Evolutionary conservation across 2,329 filamentous ascomycete genomes (phyloP), one percentile per base, ranked within the genome.

Genomic region (Tolypocladium endophyticum): DNA sequence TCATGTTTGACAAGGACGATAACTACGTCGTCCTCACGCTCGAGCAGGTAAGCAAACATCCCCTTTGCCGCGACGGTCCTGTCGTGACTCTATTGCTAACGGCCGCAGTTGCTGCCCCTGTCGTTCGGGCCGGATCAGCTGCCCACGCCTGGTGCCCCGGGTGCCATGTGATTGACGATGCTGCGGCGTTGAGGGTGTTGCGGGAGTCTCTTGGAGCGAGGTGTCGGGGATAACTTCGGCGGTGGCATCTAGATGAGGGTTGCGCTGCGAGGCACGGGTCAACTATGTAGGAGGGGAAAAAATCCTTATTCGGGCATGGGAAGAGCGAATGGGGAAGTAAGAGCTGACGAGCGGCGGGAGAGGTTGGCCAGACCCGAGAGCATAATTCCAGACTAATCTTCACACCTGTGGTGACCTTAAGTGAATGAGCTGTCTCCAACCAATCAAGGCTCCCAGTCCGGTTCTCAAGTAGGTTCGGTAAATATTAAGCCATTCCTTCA

Each of bases 1-100:
- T 96, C 71, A 96, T 97, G 93, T 96, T 95, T 74, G 92, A 95
- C 73, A 88, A 87, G 72, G 82, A 92, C 63, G 87, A 87, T 2
- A 83, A 87, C 62, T 92, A 82, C 67, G 78, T 85, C n/a, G 84
- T 90, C 30, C 79, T 85, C 75, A 88, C 80, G 30, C 76, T 96
- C 60, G 84, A 86, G 64, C 80, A 90, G 76, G 85, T 87, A 70
- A 68, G 78, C 68, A 63, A 9, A 1, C 20, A 1, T 2, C 20
- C 41, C 38, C 33, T 53, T 7, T 41, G 23, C 25, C 20, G 38
- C 54, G 47, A 57, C 25, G 25, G 12, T 1, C 41, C 11, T n/a
- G 39, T 8, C 20, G 4, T 14, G 25, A 18, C 20, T 8, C 9
- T 20, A 1, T 18, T 5, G 39, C 28, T 47, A 9, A 57, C 59